Percentiles rank a stretch among this genome's conserved stretches.
Evolutionary conservation across 1,284 basidiomycete genomes (phyloP).

Genomic region (Omphalotus olearius): DNA sequence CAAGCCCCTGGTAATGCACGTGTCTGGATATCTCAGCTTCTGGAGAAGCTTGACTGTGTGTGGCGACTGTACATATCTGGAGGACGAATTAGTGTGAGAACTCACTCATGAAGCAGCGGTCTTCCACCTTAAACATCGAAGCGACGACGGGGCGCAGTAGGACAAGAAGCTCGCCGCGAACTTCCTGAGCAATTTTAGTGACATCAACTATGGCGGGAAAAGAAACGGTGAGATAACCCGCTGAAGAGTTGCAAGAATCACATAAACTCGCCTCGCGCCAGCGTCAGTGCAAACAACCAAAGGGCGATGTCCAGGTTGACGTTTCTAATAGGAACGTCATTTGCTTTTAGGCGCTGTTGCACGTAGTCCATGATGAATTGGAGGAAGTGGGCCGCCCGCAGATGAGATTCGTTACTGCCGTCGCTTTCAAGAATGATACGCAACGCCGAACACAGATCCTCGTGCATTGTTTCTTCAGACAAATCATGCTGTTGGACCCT

Average conservation of each 20-base stretch:
- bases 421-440: constrained; percentile 50
- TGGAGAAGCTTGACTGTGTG: neutral
- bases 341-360: constrained; percentile 3
- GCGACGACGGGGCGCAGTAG: constrained; percentile 10
- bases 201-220: constrained; percentile 1
- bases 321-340: constrained; percentile 4
- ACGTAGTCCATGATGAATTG: constrained; percentile 25
- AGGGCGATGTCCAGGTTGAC: constrained; percentile 26
- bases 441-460: constrained; percentile 48
- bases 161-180: constrained; percentile 10
- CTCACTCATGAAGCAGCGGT: neutral
- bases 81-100: constrained; percentile 3
- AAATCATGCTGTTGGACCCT: constrained; percentile 34
- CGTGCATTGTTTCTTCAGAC: constrained; percentile 22
- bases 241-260: neutral
- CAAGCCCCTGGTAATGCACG: too few relatives aligned
- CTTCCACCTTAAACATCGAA: constrained; percentile 7
- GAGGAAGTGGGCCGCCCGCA: constrained; percentile 31
- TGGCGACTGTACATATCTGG: neutral
- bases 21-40: too few relatives aligned
- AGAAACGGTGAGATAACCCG: neutral
- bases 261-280: constrained; percentile 26
- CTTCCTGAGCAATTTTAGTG: constrained; percentile 1
- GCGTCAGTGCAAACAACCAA: constrained; percentile 37
- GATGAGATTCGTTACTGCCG: constrained; percentile 37